Conservation (phyloP, 352 stramenopile species). For the Lagenidium sp. region DNA sequence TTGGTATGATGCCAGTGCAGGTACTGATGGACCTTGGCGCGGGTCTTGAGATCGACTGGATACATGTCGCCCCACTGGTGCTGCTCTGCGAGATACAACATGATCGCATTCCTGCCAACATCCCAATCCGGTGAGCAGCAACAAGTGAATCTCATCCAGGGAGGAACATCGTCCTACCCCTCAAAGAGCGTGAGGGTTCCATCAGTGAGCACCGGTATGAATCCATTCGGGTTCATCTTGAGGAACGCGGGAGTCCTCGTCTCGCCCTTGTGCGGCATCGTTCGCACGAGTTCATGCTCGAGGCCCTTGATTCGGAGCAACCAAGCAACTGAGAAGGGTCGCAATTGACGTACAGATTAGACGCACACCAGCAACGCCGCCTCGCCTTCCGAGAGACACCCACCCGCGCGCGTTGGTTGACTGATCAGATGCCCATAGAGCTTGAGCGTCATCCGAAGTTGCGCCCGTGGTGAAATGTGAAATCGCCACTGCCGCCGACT, state of each 20-base stretch:
- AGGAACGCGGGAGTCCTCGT: constrained; percentile 21
- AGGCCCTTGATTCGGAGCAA: constrained; percentile 31
- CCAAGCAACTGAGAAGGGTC: constrained; percentile 35
- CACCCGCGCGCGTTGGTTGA: constrained; percentile 13
- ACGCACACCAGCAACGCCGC: no score
- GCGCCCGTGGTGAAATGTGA: no score
- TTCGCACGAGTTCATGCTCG: constrained; percentile 28
- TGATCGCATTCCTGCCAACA: constrained; percentile 36
- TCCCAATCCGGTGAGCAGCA: no score
- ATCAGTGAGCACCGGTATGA: constrained; percentile 41
- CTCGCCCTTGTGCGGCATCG: background rate
- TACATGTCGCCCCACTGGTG: constrained; percentile 37
- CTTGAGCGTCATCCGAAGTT: constrained; percentile 12
- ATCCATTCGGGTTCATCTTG: constrained; percentile 36
- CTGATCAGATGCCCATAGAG: constrained; percentile 12
- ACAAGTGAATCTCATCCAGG: no score
- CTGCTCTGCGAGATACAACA: constrained; percentile 41
- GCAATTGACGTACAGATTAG: no score
- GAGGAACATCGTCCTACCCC: no score
- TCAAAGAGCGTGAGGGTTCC: constrained; percentile 46
- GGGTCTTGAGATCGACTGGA: constrained; percentile 26
- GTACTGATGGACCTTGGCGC: constrained; percentile 54
- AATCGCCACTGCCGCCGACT: no score
- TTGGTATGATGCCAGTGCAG: constrained; percentile 67
- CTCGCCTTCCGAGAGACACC: no score